Base-by-base conservation (phyloP, 352 stramenopile species). In the Blastocystis sp. region DNA sequence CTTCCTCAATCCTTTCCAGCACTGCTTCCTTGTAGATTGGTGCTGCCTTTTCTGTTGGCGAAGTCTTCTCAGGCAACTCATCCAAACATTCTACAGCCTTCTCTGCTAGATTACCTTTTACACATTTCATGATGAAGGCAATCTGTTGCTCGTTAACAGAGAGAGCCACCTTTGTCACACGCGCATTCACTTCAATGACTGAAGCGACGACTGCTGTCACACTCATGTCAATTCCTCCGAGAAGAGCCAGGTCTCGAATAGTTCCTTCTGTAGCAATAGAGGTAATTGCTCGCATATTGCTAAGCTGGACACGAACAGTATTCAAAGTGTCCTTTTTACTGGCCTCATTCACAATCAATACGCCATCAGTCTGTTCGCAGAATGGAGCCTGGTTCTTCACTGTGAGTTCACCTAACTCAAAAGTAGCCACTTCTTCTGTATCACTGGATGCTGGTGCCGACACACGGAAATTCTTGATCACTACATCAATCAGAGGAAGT, bases 91-190 rank as follows among this genome's bases (percentile, higher is more conserved):
- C 73, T 7, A 84, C 73, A 30, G 73, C 73, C 19, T 42, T 84
- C 30, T 84, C 73, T 24, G 42, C n/a, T 11, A 84, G 53, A 5
- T 84, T 84, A 9, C 56, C 73, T 42, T 84, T 84, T 27, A 84
- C 15, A 27, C 58, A 44, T n/a, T 68, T 58, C 44, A 68, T 44
- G 0, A 68, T 11, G 33, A 84, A 68, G 53, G 73, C 17, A 6
- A 84, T 24, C 73, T 84, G 73, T 42, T 68, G 5, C 73, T 84
- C 73, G 17, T 84, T 84, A 17, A 68, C 24, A 30, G 73, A 24
- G 19, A 84, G n/a, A 19, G 73, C 73, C 73, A 84, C 59, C 73
- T 84, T 84, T 3, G 73, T 84, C n/a, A 84, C 59, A 24, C 53
- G 73, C 1, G 53, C 73, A 24, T 69, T 84, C 53, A 84, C 53